Percentiles rank a stretch among this genome's conserved stretches.
These are phyloP conservation scores for Jamesozyma rosinii DNA, from an alignment of 805 yeast genomes.

Conservation along the genomic window DNA sequence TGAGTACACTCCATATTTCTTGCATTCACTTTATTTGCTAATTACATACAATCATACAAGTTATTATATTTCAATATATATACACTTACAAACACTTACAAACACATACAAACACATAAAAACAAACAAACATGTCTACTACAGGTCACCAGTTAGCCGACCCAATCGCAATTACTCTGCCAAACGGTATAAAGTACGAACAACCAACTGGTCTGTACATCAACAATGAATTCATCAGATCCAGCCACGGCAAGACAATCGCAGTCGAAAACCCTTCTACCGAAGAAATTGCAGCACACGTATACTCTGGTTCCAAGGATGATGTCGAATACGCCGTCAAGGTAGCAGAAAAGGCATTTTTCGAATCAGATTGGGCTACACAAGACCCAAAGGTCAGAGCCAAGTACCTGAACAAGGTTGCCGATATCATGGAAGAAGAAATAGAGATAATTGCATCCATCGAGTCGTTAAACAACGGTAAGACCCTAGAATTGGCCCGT, in stretches of 20 bases:
- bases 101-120: slow-evolving; percentile 32
- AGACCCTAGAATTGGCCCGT: slow-evolving; percentile 53
- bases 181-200: slow-evolving; percentile 55
- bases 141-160: slow-evolving; percentile 16
- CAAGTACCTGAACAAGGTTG: slow-evolving; percentile 46
- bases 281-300: slow-evolving; percentile 49
- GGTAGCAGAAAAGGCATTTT: slow-evolving; percentile 56
- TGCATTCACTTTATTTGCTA: too few species aligned
- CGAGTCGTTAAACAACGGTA: slow-evolving; percentile 73
- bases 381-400: slow-evolving; percentile 51
- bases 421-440: slow-evolving; percentile 58
- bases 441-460: slow-evolving; percentile 55
- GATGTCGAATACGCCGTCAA: slow-evolving; percentile 66
- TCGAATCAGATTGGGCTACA: slow-evolving; percentile 45
- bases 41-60: background rate
- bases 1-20: too few species aligned
- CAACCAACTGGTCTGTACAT: slow-evolving; percentile 89
- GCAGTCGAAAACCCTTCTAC: slow-evolving; percentile 51
- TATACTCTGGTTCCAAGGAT: slow-evolving; percentile 48
- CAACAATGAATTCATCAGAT: slow-evolving; percentile 66
- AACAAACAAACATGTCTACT: slow-evolving; percentile 1
- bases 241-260: slow-evolving; percentile 48
- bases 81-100: slow-evolving; percentile 38
- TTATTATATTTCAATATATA: background rate
- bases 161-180: slow-evolving; percentile 42